These are phyloP conservation scores for Umbellularia californica DNA, from an alignment of 164 flowering plant species.

Conservation along the genomic window DNA sequence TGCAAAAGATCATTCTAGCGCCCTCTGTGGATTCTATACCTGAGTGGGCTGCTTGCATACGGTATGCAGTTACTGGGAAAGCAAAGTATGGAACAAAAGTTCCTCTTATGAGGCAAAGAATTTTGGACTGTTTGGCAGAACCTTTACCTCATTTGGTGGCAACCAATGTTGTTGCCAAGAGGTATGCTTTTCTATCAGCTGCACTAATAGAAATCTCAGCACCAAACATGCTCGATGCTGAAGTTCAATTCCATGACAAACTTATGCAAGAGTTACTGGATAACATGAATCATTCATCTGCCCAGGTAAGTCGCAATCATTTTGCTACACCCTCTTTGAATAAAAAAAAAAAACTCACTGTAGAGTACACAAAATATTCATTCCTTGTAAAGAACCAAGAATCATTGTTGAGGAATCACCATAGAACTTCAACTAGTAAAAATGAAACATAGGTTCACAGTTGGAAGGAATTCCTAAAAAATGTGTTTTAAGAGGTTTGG, in stretches of 20 bases:
- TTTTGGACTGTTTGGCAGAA: constrained; percentile 65
- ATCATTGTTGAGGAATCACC: background rate
- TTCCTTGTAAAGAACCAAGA: background rate
- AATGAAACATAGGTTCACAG: background rate
- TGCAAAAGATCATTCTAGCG: constrained; percentile 61
- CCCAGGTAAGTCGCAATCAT: constrained; percentile 59
- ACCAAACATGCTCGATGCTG: constrained; percentile 60
- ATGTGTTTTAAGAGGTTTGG: too few species aligned
- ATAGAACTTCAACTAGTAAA: too few species aligned
- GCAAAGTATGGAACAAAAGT: constrained; percentile 76
- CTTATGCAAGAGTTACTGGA: constrained; percentile 70
- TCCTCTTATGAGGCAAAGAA: constrained; percentile 71
- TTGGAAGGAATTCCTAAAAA: too few species aligned
- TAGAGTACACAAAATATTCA: background rate
- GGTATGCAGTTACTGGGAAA: constrained; percentile 96
- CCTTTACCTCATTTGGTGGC: constrained; percentile 75
- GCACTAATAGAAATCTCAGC: constrained; percentile 81
- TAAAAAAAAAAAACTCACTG: background rate
- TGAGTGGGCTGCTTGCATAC: constrained; percentile 97
- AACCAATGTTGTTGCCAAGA: constrained; percentile 76
- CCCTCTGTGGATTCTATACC: constrained; percentile 91
- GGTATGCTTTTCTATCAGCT: constrained; percentile 84
- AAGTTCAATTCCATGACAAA: constrained; percentile 54
- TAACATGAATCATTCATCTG: constrained; percentile 89
- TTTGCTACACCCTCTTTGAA: background rate